A percentile compares a stretch with the other conserved stretches of the same genome.
Evolutionary conservation across 78 protist genomes (phyloP).

Genomic region (Ministeria vibrans): DNA sequence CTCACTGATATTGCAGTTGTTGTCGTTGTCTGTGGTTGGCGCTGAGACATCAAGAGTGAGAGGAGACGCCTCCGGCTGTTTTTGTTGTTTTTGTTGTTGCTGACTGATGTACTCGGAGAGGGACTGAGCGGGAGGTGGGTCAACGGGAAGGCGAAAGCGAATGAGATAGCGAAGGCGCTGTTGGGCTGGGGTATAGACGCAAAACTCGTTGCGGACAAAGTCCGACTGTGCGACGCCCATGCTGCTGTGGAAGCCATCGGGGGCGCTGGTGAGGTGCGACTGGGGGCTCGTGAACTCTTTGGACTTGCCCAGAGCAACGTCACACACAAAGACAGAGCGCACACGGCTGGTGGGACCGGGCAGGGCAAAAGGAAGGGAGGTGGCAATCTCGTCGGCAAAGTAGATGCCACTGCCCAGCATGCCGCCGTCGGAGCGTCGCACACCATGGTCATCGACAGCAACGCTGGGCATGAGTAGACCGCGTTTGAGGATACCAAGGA

Average conservation of each 20-base stretch:
- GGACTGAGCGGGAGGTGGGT: background rate
- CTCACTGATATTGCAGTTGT: background rate
- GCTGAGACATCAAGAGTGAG: background rate
- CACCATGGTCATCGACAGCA: background rate
- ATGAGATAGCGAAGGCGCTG: conserved; percentile 1
- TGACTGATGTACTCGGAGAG: background rate
- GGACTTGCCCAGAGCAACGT: background rate
- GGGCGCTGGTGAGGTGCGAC: background rate
- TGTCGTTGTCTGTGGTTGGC: background rate
- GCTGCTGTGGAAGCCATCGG: background rate
- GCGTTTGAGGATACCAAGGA: conserved; percentile 11
- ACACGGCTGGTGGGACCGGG: background rate
- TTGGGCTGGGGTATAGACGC: conserved; percentile 3
- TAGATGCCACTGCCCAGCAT: conserved; percentile 6
- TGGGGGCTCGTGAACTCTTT: background rate
- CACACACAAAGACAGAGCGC: background rate
- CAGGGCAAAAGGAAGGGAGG: background rate
- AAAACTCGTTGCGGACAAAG: conserved; percentile 3
- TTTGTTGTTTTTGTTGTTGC: background rate
- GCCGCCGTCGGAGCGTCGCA: conserved; percentile 1
- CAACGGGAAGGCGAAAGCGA: background rate
- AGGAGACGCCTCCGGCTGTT: background rate
- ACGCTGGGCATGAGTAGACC: conserved; percentile 2
- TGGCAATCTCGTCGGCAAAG: background rate
- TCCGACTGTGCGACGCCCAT: background rate